Percentiles rank a stretch among this genome's conserved stretches.
phyloP scores from a whole-genome alignment of 2,329 filamentous ascomycete genomes.

The Cytospora chrysosperma region DNA sequence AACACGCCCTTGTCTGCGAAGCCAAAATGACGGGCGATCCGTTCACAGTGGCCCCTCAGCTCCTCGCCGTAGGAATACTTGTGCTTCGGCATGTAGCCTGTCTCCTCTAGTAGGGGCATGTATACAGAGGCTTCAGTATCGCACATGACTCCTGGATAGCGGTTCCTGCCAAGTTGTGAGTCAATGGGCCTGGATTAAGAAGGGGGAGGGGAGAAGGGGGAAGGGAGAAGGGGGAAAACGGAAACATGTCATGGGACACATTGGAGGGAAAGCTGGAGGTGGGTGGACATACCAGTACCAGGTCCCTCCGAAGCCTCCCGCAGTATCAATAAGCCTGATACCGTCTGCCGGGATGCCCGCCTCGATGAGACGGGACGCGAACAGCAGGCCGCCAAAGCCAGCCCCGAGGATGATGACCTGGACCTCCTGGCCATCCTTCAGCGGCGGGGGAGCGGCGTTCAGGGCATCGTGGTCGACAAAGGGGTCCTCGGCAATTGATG shows the following conservation, averaged over 20 bases:
- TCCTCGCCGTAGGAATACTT: constrained; percentile 38
- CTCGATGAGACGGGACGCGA: constrained; percentile 37
- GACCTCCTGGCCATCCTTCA: constrained; percentile 13
- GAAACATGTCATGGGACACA: too few relatives aligned
- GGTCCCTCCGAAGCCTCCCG: constrained; percentile 48
- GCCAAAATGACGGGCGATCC: constrained; percentile 43
- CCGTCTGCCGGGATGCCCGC: constrained; percentile 37
- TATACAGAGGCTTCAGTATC: constrained; percentile 62
- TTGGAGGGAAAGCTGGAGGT: too few relatives aligned
- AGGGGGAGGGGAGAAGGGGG: too few relatives aligned
- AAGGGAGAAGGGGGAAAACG: too few relatives aligned
- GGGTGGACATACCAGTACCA: constrained; percentile 45
- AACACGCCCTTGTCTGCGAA: constrained; percentile 47
- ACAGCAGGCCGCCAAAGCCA: constrained; percentile 37
- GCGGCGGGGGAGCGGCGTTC: constrained; percentile 25
- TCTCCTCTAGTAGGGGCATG: constrained; percentile 60
- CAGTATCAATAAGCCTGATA: constrained; percentile 42
- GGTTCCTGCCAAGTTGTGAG: constrained; percentile 31
- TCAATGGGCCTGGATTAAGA: too few relatives aligned
- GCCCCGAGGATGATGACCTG: constrained; percentile 33
- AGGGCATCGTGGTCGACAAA: constrained; percentile 37
- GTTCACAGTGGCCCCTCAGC: constrained; percentile 45
- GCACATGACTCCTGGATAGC: constrained; percentile 51
- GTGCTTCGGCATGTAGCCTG: constrained; percentile 55
- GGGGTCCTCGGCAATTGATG: constrained; percentile 34